Evolutionary conservation across 2,329 filamentous ascomycete species (phyloP), one percentile per base, ranked within the genome.

Genomic region (Epichloe uncinata): DNA sequence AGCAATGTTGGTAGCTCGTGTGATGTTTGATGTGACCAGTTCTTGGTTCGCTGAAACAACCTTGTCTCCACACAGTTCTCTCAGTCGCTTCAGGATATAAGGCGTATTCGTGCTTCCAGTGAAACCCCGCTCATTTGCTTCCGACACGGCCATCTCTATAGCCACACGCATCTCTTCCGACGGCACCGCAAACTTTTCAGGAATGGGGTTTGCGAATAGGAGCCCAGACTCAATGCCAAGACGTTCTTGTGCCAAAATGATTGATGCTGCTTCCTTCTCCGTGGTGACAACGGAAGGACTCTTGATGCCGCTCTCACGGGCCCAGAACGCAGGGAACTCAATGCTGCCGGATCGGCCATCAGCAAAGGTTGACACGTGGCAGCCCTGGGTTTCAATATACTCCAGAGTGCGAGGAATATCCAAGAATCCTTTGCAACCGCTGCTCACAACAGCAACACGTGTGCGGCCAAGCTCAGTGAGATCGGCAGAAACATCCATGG

Each of bases 401-500:
- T 98, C 93, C 5, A 98, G 74, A 0, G 93, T 98, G 48, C 87
- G 77, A 2, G 85, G 82, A 52, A 96, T 89, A 62, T 98, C 93
- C 37, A 98, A 74, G 66, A 98, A 97, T 54, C 91, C 93, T 70
- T 98, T 98, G 70, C 88, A 94, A 13, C 93, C 93, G 56, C 86
- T 88, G 65, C 84, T 86, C 48, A 98, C 74, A 2, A 98, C 90
- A 26, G 90, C 84, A 48, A 98, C 84, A 11, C 87, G 81, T 7
- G 90, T 96, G 51, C 89, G 78, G 15, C 93, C 90, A 47, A 98
- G 78, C 72, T 97, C 93, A 4, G 87, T 96, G 53, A 98, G 74
- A 67, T 98, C 93, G 40, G 93, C 91, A 53, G 91, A 97, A 54
- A 98, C 80, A 63, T 98, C 93, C 82, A 97, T 84, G 7, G 85